Evolutionary conservation across 2,329 filamentous ascomycete species (phyloP).

Genomic region (Curvularia eragrostidis): DNA sequence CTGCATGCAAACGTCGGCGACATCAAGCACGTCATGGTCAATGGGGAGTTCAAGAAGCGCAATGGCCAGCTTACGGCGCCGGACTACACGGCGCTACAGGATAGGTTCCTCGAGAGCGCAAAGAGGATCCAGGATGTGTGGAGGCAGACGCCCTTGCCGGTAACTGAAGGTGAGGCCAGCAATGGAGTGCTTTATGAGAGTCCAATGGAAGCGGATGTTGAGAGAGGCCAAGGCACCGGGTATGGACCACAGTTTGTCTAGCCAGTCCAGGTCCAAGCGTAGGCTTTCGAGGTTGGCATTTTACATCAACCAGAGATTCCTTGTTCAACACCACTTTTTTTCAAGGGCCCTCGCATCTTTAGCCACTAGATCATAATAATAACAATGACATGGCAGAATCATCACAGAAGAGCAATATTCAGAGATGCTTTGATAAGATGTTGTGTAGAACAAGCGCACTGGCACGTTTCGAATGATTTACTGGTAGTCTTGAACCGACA

Average conservation of each 20-base stretch:
- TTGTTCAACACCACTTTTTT: too few relatives aligned
- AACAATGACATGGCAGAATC: too few relatives aligned
- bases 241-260: conserved; percentile 12
- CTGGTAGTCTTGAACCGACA: background rate
- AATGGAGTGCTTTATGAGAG: conserved; percentile 3
- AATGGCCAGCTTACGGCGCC: conserved; percentile 48
- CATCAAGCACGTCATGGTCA: conserved; percentile 59
- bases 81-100: conserved; percentile 23
- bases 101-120: conserved; percentile 30
- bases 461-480: background rate
- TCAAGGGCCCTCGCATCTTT: too few relatives aligned
- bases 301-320: background rate
- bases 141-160: conserved; percentile 15
- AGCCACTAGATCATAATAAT: too few relatives aligned
- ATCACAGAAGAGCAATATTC: too few relatives aligned
- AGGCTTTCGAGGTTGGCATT: background rate
- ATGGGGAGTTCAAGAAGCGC: conserved; percentile 58
- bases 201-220: conserved; percentile 10
- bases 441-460: background rate
- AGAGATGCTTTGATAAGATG: background rate
- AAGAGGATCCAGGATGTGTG: conserved; percentile 30
- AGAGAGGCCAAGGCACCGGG: conserved; percentile 9
- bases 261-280: background rate
- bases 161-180: background rate
- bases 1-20: conserved; percentile 63